A percentile compares a stretch with the other conserved stretches of the same genome.
These are phyloP conservation scores for Paramarasmius palmivorus DNA, from an alignment of 1,284 basidiomycete species.

Conservation along the genomic window DNA sequence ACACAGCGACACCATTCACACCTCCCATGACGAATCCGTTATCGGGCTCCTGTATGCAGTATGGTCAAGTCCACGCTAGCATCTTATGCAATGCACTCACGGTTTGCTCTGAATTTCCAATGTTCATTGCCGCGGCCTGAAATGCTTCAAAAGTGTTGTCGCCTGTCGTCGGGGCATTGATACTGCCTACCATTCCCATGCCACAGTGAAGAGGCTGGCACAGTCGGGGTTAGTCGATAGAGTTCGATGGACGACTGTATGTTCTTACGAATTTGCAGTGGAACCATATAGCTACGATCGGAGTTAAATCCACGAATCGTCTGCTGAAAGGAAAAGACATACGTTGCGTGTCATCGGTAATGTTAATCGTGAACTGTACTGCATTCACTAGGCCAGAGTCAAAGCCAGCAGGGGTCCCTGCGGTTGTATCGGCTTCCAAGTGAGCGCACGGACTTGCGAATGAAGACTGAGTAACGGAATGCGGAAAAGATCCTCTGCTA, in stretches of 20 bases:
- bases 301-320: slow-evolving; percentile 11
- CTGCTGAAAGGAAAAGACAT: slow-evolving; percentile 18
- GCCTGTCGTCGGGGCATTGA: slow-evolving; percentile 59
- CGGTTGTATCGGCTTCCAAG: slow-evolving; percentile 33
- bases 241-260: too few species aligned
- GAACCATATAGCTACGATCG: slow-evolving; percentile 60
- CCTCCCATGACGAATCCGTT: slow-evolving; percentile 40
- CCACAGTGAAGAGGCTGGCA: slow-evolving; percentile 49
- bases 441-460: slow-evolving; percentile 50
- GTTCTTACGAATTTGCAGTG: slow-evolving; percentile 53
- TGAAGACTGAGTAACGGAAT: slow-evolving; percentile 58
- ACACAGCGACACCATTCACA: slow-evolving; percentile 41
- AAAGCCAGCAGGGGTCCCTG: slow-evolving; percentile 42
- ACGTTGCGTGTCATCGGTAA: slow-evolving; percentile 52
- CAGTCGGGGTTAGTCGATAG: neutral
- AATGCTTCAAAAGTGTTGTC: slow-evolving; percentile 58
- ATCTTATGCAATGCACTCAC: slow-evolving; percentile 27
- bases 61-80: neutral
- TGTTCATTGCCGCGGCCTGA: slow-evolving; percentile 41
- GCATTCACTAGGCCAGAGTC: slow-evolving; percentile 47
- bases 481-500: slow-evolving; percentile 25
- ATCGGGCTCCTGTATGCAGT: slow-evolving; percentile 33
- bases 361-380: slow-evolving; percentile 47
- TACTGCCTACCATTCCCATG: slow-evolving; percentile 61
- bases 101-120: slow-evolving; percentile 37